Percentiles rank a stretch among this genome's conserved stretches.
These are phyloP conservation scores for Amaranthus hypochondriacus DNA, from an alignment of 148 eudicot genomes.

Conservation along the genomic window DNA sequence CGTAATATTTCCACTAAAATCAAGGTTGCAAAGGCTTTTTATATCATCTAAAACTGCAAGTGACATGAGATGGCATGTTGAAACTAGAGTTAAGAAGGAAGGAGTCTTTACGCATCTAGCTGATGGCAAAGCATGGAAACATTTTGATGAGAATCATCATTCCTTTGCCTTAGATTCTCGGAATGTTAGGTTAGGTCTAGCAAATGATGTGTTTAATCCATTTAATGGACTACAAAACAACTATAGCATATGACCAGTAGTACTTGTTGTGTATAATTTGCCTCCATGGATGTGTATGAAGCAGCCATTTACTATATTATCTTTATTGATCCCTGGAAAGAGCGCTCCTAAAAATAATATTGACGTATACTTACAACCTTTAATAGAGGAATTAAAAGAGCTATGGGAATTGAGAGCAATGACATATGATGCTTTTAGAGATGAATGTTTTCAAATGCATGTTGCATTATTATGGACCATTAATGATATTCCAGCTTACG, in stretches of 20 bases:
- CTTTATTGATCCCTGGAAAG: slow-evolving; percentile 20
- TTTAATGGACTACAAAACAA: slow-evolving; percentile 5
- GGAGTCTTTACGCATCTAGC: no score
- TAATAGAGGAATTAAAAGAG: slow-evolving; percentile 9
- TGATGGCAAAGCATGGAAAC: no score
- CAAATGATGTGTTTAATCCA: slow-evolving; percentile 28
- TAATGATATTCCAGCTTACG: slow-evolving; percentile 19
- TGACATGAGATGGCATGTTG: no score
- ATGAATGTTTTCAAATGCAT: neutral
- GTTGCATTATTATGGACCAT: slow-evolving; percentile 14
- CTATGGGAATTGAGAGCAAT: slow-evolving; percentile 20
- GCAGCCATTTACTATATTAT: slow-evolving; percentile 13
- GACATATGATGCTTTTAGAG: slow-evolving; percentile 15
- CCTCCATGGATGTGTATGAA: slow-evolving; percentile 16
- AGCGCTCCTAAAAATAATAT: slow-evolving; percentile 17
- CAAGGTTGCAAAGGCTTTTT: slow-evolving; percentile 5
- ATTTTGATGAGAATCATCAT: neutral
- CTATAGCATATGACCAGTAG: slow-evolving; percentile 29
- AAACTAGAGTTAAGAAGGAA: no score
- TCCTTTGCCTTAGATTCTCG: neutral
- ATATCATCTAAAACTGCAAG: neutral
- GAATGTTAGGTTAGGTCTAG: neutral
- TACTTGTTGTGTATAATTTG: slow-evolving; percentile 11
- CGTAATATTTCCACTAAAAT: slow-evolving; percentile 4
- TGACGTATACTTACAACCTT: neutral